Percentiles rank a stretch among this genome's conserved stretches.
Evolutionary conservation across 345 rosid genomes (phyloP).

Genomic region (Excoecaria cochinchinensis): DNA sequence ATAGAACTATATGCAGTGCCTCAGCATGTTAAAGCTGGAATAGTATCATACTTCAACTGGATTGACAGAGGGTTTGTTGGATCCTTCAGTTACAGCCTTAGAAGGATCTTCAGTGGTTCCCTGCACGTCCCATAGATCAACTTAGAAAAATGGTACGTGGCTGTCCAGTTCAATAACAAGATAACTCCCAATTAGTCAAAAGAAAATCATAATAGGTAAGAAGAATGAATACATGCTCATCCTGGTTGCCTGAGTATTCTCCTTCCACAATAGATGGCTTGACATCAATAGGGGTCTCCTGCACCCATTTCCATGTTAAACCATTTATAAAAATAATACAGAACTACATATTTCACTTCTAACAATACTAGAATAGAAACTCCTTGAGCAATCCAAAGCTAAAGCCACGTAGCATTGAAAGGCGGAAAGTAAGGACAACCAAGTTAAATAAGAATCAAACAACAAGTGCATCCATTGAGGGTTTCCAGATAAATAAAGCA

Average conservation of each 20-base stretch:
- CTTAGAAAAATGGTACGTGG: constrained; percentile 16
- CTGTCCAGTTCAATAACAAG: neutral
- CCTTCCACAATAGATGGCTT: constrained; percentile 52
- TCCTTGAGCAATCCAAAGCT: neutral
- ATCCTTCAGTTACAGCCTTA: constrained; percentile 27
- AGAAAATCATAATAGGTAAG: constrained; percentile 1
- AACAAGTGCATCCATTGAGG: neutral
- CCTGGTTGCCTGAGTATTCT: constrained; percentile 38
- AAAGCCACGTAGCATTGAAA: neutral
- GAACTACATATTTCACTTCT: neutral
- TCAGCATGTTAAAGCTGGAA: constrained; percentile 12
- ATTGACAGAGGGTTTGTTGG: constrained; percentile 31
- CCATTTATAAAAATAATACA: neutral
- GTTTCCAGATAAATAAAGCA: neutral
- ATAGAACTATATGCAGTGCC: constrained; percentile 6
- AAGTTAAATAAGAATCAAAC: neutral
- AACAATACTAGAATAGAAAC: neutral
- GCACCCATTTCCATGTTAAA: constrained; percentile 23
- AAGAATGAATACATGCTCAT: constrained; percentile 39
- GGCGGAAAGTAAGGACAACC: too few relatives aligned
- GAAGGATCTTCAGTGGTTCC: constrained; percentile 40
- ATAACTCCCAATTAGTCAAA: constrained; percentile 1
- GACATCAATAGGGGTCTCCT: constrained; percentile 53
- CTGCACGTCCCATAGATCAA: constrained; percentile 40
- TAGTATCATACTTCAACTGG: constrained; percentile 42